A percentile compares a stretch with the other conserved stretches of the same genome.
These are phyloP conservation scores for Pichia sp. DNA, from an alignment of 1,139 yeast genomes.

Conservation along the genomic window DNA sequence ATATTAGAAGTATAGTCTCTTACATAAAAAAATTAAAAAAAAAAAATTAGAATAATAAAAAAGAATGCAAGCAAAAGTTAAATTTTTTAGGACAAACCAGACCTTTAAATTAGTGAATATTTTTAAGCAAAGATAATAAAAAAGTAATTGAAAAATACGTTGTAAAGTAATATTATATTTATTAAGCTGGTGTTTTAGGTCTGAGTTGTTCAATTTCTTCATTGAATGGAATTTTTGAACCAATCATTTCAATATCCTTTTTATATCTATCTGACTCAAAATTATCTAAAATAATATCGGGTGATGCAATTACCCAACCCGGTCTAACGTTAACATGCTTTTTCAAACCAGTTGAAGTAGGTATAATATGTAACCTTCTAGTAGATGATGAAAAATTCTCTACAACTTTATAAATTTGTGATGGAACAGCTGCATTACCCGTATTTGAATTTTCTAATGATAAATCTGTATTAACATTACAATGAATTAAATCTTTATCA, in stretches of 20 bases:
- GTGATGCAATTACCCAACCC: conserved; percentile 90
- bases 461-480: conserved; percentile 86
- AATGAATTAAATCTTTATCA: conserved; percentile 79
- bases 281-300: conserved; percentile 71
- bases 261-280: conserved; percentile 47
- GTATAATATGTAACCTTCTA: conserved; percentile 77
- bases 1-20: conserved; percentile 7
- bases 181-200: conserved; percentile 63
- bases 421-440: conserved; percentile 55
- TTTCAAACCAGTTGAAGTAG: conserved; percentile 55
- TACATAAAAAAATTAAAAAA: neutral
- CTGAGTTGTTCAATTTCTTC: conserved; percentile 71
- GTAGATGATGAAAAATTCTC: conserved; percentile 84
- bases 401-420: conserved; percentile 71
- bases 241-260: conserved; percentile 36
- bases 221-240: conserved; percentile 54
- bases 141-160: neutral
- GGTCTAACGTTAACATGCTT: conserved; percentile 65
- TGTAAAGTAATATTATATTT: neutral
- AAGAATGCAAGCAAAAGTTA: neutral
- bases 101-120: neutral
- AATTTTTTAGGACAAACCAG: too few relatives aligned
- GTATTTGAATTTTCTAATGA: conserved; percentile 47
- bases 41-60: neutral
- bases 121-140: neutral